Base-by-base conservation (phyloP, 2,329 filamentous ascomycete species). In the Cercospora berteroae region DNA sequence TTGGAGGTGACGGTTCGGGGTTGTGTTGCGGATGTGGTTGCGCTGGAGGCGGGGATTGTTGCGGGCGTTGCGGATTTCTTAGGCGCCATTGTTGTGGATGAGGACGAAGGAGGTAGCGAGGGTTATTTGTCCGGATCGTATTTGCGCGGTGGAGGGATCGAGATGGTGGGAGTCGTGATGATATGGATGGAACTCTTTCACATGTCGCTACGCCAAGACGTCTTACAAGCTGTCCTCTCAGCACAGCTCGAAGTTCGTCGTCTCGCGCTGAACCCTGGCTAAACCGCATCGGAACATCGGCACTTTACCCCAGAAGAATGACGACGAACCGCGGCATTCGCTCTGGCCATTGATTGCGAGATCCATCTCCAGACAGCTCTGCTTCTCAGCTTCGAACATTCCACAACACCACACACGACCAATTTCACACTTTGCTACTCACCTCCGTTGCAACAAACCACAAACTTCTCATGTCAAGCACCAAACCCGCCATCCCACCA, bases 1-100 rank as follows among this genome's bases (percentile, higher is more conserved):
- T 64, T 64, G 50, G 61, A 59, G 62, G 73, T 71, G 39, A 71
- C 64, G 56, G 72, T 71, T 50, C 68, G 64, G 63, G 70, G 58
- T 73, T 65, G 61, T 10, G 60, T 57, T 23, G 56, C 33, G n/a
- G 64, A 58, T 10, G 60, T 48, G 2, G 60, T 57, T 58, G 29
- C 67, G 60, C 52, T 56, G 5, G 58, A 56, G 44, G 63, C 63
- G 58, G 63, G 63, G 29, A 60, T 63, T 6, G 67, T 65, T 23
- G 63, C 66, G 8, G 42, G 42, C 13, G 57, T 25, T 12, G 56
- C 39, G 18, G 20, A 31, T 29, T 57, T 61, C 25, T 64, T 65
- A 42, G 63, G 29, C 6, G 63, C 36, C 63, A 65, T 65, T 50
- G 27, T 56, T 27, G 39, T 4, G 42, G 7, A 8, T 7, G 39